These are phyloP conservation scores for Thinopyrum elongatum DNA, from an alignment of 176 grass and related monocot genomes.

Conservation along the genomic window DNA sequence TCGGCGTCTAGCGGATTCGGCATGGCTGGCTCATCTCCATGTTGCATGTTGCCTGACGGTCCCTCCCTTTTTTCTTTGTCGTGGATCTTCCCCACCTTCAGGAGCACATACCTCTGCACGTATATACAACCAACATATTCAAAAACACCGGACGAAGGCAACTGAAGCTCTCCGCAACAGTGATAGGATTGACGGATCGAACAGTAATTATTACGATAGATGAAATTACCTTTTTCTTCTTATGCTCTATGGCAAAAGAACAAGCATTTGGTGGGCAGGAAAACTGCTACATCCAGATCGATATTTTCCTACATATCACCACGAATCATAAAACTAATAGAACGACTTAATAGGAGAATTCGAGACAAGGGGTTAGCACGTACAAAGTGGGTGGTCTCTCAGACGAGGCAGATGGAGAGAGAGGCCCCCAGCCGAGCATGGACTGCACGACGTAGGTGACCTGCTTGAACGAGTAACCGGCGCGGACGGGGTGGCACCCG, in stretches of 20 bases:
- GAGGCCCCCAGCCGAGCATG: constrained; percentile 94
- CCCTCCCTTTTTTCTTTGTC: not conserved
- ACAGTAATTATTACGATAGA: not conserved
- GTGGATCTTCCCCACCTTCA: constrained; percentile 94
- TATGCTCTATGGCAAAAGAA: not conserved
- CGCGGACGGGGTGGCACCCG: constrained; percentile 81
- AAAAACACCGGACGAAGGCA: not conserved
- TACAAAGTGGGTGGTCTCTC: constrained; percentile 76
- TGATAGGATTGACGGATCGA: not conserved
- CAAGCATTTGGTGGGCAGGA: constrained; percentile 25
- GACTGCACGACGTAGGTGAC: constrained; percentile 85
- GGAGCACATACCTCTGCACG: constrained; percentile 78
- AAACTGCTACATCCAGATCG: constrained; percentile 26
- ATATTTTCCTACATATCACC: not conserved
- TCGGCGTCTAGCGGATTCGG: too few species aligned
- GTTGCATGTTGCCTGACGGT: too few species aligned
- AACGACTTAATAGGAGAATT: not conserved
- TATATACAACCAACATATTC: not conserved
- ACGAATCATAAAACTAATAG: not conserved
- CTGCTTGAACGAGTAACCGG: constrained; percentile 84
- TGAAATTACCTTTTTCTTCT: not conserved
- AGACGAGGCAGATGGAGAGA: constrained; percentile 93
- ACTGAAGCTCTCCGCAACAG: not conserved
- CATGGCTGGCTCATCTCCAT: too few species aligned
- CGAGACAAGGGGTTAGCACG: not conserved